These are phyloP conservation scores for Nicotiana sylvestris DNA, from an alignment of 257 asterid species.

Conservation along the genomic window DNA sequence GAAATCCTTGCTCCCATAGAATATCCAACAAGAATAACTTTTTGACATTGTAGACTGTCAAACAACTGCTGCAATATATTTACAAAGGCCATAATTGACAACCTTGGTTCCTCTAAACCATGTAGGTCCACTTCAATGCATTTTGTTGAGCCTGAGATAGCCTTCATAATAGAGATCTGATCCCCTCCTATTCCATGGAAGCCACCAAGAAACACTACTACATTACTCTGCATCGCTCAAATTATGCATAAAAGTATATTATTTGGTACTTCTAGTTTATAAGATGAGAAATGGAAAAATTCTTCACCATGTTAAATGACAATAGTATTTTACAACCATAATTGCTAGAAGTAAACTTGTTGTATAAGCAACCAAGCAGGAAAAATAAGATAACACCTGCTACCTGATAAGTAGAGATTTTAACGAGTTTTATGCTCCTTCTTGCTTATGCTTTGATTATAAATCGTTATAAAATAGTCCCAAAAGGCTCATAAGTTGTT, in stretches of 20 bases:
- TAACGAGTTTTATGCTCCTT: too few relatives aligned
- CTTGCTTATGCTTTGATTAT: too few relatives aligned
- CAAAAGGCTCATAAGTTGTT: too few relatives aligned
- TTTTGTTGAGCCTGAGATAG: slow-evolving; percentile 61
- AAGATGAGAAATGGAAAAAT: not conserved
- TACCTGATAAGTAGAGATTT: not conserved
- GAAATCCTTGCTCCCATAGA: slow-evolving; percentile 97
- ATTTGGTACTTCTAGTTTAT: not conserved
- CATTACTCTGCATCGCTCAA: slow-evolving; percentile 44
- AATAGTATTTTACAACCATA: not conserved
- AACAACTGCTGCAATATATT: slow-evolving; percentile 53
- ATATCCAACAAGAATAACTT: slow-evolving; percentile 77
- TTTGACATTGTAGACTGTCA: slow-evolving; percentile 37
- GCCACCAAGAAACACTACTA: slow-evolving; percentile 79
- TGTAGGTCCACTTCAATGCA: slow-evolving; percentile 87
- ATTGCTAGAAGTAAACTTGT: not conserved
- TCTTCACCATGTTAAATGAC: not conserved
- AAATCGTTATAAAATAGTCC: too few relatives aligned
- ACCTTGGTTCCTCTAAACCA: slow-evolving; percentile 31
- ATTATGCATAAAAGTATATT: not conserved
- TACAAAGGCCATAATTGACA: slow-evolving; percentile 58
- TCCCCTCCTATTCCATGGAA: slow-evolving; percentile 79
- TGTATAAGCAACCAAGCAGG: not conserved
- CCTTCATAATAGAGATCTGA: slow-evolving; percentile 84
- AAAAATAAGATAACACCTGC: not conserved